Base-by-base conservation (phyloP, 2,329 filamentous ascomycete species). In the Pestalotiopsis sp. region DNA sequence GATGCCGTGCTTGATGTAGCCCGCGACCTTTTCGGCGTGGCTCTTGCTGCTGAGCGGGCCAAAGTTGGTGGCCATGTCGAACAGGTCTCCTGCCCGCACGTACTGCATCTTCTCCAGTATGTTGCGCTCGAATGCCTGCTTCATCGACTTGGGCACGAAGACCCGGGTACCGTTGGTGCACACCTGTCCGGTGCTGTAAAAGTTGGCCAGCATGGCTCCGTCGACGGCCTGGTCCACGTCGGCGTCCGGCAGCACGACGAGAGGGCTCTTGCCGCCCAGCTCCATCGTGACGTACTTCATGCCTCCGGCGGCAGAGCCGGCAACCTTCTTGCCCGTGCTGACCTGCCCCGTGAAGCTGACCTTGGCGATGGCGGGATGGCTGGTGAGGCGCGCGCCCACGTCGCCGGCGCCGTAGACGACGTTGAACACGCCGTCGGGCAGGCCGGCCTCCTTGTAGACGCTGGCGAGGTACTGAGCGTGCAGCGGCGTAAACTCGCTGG, bases 251-350 rank as follows among this genome's bases (percentile, higher is more conserved):
- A 97, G 88, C 61, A 97, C 86, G 64, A 97, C 84, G 57, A 94
- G 84, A 0, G 94, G 93, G 70, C 91, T 94, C 82, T 97, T 97
- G 64, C 94, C 94, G 67, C 94, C 94, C 0, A 97, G 87, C 81
- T 97, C 94, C 92, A 97, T 95, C 23, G 94, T 97, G 63, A 96
- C 91, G 77, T 94, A 94, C 82, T 97, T 97, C 92, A 97, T 94
- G 74, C 88, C 89, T 39, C 88, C 89, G 1, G 92, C 91, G 2
- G 94, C 94, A 45, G 90, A 84, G 58, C 87, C 88, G 11, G 94
- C 93, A 11, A 97, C 94, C 78, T 93, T 95, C 80, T 89, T 88
- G 14, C 94, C 94, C 0, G 94, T 97, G 69, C 89, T 87, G 31
- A 97, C 93, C 78, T 97, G 93, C 20, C 94, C 94, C 0, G 94